Conservation (phyloP, 2,329 filamentous ascomycete genomes). For the Colletotrichum sp. region DNA sequence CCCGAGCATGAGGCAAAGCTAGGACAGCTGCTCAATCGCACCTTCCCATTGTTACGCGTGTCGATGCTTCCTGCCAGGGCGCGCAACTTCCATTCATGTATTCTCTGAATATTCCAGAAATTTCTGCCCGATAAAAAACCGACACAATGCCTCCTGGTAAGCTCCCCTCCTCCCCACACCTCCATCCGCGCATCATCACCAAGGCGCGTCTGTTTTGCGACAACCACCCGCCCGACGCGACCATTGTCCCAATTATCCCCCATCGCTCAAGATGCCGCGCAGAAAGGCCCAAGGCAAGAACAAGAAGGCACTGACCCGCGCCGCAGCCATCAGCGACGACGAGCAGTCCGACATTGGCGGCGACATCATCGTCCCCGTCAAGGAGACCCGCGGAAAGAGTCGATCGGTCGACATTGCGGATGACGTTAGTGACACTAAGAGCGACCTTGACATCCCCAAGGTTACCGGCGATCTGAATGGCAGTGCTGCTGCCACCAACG, state of each 20-base stretch:
- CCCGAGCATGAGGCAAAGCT: not conserved
- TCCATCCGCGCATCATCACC: not conserved
- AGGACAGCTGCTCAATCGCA: not conserved
- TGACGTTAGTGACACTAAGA: constrained; percentile 3
- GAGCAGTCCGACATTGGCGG: constrained; percentile 32
- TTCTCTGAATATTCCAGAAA: not conserved
- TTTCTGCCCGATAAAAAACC: not conserved
- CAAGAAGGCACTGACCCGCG: not conserved
- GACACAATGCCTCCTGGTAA: constrained; percentile 21
- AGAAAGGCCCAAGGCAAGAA: not conserved
- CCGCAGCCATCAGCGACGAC: constrained; percentile 40
- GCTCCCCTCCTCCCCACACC: not conserved
- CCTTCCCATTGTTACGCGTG: not conserved
- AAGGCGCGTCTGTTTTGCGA: constrained; percentile 2
- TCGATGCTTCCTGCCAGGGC: not conserved
- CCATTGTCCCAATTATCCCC: not conserved
- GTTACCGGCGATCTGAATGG: constrained; percentile 10
- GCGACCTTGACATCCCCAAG: not conserved
- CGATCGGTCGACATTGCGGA: constrained; percentile 1
- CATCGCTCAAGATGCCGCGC: not conserved
- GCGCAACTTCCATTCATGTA: not conserved
- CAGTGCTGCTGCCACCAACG: constrained; percentile 30
- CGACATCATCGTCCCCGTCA: constrained; percentile 4
- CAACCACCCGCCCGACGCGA: not conserved
- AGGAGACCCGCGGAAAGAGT: constrained; percentile 6